Evolutionary conservation across 2,329 filamentous ascomycete species (phyloP).

Genomic region (Orbilia javanica): DNA sequence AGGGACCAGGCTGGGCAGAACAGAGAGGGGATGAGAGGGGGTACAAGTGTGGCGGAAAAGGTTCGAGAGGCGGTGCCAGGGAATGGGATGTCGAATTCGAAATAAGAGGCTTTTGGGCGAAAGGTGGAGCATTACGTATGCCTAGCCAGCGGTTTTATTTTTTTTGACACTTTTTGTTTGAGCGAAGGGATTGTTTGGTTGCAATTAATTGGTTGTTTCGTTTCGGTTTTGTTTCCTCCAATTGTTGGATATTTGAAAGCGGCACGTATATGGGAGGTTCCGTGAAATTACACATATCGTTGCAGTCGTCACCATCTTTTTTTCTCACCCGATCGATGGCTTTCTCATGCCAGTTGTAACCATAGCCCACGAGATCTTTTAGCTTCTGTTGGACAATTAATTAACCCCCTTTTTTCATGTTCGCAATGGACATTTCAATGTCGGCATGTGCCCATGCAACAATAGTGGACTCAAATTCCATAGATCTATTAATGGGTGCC

Average conservation of each 20-base stretch:
- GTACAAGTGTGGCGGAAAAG: conserved; percentile 40
- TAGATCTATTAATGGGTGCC: not conserved
- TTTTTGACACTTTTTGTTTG: not conserved
- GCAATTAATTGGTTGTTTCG: not conserved
- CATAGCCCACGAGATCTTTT: not conserved
- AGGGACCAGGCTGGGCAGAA: conserved; percentile 5
- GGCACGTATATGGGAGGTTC: conserved; percentile 10
- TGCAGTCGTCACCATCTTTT: not conserved
- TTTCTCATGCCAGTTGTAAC: not conserved
- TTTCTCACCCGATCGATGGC: not conserved
- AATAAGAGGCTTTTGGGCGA: not conserved
- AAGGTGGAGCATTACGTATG: not conserved
- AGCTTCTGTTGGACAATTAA: conserved; percentile 1
- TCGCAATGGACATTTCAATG: not conserved
- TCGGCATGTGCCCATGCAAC: not conserved
- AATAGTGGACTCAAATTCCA: not conserved
- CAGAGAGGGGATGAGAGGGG: conserved; percentile 11
- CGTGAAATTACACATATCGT: not conserved
- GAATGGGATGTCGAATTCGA: conserved; percentile 30
- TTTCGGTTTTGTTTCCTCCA: not conserved
- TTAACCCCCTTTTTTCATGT: not conserved
- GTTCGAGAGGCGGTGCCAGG: conserved; percentile 47
- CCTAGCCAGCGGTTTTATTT: not conserved
- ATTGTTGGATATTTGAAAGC: conserved; percentile 7
- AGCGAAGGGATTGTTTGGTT: conserved; percentile 16